phyloP scores from a whole-genome alignment of 306 rosid species.

The Ammopiptanthus mongolicus region DNA sequence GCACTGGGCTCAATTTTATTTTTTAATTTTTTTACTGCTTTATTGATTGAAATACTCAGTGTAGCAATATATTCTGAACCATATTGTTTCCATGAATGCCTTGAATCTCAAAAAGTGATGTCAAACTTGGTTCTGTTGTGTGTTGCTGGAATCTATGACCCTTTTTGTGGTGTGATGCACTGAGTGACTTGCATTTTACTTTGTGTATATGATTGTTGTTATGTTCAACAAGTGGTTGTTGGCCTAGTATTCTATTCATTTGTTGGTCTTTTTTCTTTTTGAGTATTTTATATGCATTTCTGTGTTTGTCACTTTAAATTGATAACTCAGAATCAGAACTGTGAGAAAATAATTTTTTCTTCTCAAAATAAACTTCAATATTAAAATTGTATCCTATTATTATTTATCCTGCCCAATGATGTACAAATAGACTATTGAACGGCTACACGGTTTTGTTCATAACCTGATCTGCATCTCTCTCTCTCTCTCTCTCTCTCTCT shows the following conservation, averaged over 20 bases:
- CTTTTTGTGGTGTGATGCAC: background rate
- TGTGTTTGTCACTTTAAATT: background rate
- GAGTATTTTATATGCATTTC: background rate
- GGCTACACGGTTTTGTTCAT: slow-evolving; percentile 1
- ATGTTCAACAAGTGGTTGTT: no score
- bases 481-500: background rate
- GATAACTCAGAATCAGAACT: background rate
- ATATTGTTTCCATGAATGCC: background rate
- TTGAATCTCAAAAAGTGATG: background rate
- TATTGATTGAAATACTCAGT: slow-evolving; percentile 20
- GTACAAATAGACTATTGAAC: background rate
- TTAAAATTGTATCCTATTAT: background rate
- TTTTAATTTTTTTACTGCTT: background rate
- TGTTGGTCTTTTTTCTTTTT: no score
- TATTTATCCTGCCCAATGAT: slow-evolving; percentile 16
- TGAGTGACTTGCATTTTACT: no score
- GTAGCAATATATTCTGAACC: slow-evolving; percentile 15
- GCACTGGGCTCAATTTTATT: slow-evolving; percentile 17
- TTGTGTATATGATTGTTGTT: no score
- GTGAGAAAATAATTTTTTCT: background rate
- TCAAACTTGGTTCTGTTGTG: background rate
- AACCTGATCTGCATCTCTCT: background rate
- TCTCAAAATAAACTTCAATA: background rate
- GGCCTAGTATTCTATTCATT: no score
- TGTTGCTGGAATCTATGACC: background rate